Conservation (phyloP, 2,329 filamentous ascomycete genomes). For the Calonectria pauciramosa region DNA sequence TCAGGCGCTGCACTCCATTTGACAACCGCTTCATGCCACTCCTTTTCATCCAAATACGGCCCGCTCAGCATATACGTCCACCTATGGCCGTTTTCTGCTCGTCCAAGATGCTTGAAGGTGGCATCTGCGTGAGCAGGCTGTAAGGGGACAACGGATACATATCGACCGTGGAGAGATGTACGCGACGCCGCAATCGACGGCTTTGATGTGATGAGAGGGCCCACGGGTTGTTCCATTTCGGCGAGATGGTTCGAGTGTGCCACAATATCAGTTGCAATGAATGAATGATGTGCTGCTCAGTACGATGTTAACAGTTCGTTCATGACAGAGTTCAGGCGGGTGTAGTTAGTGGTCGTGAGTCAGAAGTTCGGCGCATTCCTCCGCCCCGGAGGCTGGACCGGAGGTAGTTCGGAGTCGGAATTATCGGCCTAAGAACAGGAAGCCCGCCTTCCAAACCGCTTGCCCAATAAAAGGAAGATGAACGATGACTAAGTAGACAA, state of each 20-base stretch:
- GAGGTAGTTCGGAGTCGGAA: background rate
- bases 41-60: slow-evolving; percentile 35
- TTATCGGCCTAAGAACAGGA: background rate
- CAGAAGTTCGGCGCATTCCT: slow-evolving; percentile 8
- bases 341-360: background rate
- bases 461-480: no score
- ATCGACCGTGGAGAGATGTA: slow-evolving; percentile 45
- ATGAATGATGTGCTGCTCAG: background rate
- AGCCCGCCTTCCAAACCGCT: background rate
- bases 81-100: slow-evolving; percentile 45
- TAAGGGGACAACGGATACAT: slow-evolving; percentile 50
- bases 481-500: background rate
- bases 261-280: background rate
- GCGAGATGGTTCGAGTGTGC: background rate
- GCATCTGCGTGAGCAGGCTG: slow-evolving; percentile 42
- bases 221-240: slow-evolving; percentile 33
- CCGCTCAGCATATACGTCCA: slow-evolving; percentile 53
- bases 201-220: slow-evolving; percentile 33
- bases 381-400: background rate
- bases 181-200: slow-evolving; percentile 35
- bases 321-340: background rate
- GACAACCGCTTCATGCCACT: slow-evolving; percentile 38
- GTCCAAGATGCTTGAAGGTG: slow-evolving; percentile 51
- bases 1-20: slow-evolving; percentile 48
- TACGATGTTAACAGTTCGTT: background rate